Evolutionary conservation across 257 asterid genomes (phyloP), one percentile per base, ranked within the genome.

Genomic region (Petunia axillaris): DNA sequence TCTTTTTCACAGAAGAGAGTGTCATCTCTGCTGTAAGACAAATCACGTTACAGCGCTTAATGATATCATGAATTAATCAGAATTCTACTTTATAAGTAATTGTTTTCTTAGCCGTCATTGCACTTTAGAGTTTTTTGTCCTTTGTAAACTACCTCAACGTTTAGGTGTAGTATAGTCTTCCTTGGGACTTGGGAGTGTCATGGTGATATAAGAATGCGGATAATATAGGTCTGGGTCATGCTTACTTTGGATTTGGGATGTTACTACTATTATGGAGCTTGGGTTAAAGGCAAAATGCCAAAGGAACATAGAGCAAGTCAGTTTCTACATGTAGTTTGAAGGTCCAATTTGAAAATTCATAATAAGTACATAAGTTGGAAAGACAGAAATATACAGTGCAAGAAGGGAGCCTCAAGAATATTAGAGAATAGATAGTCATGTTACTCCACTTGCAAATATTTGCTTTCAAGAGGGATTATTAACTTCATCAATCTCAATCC

Each of bases 221-320:
- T 41, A 40, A 66, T 3, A 41, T 40, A 15, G 53, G 75, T 66
- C 41, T 39, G 37, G 75, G 3, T 40, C 53, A 15, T 41, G 75
- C 75, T 66, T 6, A 15, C 14, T 66, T 66, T 66, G 75, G 37
- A 66, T 66, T 25, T 66, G 53, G 15, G 14, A 66, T 66, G 13
- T 66, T n/a, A 66, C 37, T 66, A 39, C 36, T 66, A 15, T 66
- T 5, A 40, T 66, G 52, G 7, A 66, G 53, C 75, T 40, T 66
- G 4, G 5, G 71, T 48, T 40, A 40, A 66, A 66, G 53, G 53
- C 53, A 41, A 66, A 40, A 40, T 66, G 0, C 41, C 1, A 0
- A 14, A 15, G 53, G 35, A 15, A 66, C 40, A 14, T 66, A 25
- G 75, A 66, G 53, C 75, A 15, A 66, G 75, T 66, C 53, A 66